Conservation (phyloP, 768 basidiomycete species). For the Glaciozyma antarctica region DNA sequence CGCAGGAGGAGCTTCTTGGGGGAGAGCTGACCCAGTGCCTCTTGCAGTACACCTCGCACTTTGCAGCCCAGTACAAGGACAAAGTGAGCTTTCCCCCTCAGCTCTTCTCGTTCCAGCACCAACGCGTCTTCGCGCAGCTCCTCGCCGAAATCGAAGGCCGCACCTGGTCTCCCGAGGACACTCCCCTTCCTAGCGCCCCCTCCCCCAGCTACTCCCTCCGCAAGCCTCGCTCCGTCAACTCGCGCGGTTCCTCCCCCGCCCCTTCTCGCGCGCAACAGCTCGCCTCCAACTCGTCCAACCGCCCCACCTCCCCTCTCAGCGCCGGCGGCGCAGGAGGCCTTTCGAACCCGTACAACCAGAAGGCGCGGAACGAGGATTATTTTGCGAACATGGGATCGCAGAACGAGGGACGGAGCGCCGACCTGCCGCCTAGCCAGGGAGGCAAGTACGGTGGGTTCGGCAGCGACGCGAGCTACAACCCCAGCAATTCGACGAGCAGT, state of each 20-base stretch:
- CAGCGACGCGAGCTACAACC: conserved; percentile 45
- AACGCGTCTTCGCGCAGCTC: conserved; percentile 47
- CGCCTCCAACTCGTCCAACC: conserved; percentile 9
- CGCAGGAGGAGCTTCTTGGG: background rate
- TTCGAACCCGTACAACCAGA: conserved; percentile 37
- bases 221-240: conserved; percentile 66
- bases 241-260: conserved; percentile 43
- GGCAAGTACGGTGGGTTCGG: conserved; percentile 82
- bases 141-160: conserved; percentile 64
- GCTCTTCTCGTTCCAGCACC: background rate
- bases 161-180: conserved; percentile 66
- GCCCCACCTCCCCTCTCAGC: conserved; percentile 8
- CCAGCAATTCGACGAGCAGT: conserved; percentile 65
- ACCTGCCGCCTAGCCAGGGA: conserved; percentile 86
- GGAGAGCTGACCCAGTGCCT: conserved; percentile 30
- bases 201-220: conserved; percentile 48
- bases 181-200: conserved; percentile 46
- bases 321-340: conserved; percentile 17
- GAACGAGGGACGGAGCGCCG: conserved; percentile 66
- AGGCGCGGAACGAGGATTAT: conserved; percentile 73
- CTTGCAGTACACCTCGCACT: conserved; percentile 74
- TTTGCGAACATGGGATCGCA: conserved; percentile 71
- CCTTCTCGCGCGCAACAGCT: conserved; percentile 39
- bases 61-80: conserved; percentile 85
- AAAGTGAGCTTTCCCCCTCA: conserved; percentile 51